Conservation (phyloP, 441 rosid genomes). For the Populus hybrid region DNA sequence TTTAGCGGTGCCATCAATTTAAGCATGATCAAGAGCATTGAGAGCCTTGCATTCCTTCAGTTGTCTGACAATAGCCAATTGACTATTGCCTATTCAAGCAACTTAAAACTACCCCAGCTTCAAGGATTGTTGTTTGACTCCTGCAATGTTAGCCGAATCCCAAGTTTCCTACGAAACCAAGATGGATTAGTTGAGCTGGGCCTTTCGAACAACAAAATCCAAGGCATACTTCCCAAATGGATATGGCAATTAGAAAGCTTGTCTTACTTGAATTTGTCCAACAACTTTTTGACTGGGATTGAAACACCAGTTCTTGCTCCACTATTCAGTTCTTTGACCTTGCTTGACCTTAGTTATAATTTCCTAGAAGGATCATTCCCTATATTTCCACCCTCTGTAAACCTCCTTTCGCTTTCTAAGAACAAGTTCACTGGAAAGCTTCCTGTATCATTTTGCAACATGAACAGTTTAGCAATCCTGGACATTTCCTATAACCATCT, state of each 20-base stretch:
- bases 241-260: neutral
- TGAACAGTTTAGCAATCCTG: neutral
- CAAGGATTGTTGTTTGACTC: too few relatives aligned
- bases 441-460: neutral
- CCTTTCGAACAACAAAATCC: slow-evolving; percentile 21
- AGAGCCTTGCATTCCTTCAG: too few relatives aligned
- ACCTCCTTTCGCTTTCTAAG: neutral
- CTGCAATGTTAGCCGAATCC: too few relatives aligned
- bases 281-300: neutral
- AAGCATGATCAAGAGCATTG: too few relatives aligned
- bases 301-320: neutral
- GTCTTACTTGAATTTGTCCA: neutral
- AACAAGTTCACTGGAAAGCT: slow-evolving; percentile 8
- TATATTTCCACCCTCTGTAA: neutral
- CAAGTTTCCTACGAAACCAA: too few relatives aligned
- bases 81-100: too few relatives aligned
- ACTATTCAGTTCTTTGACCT: neutral
- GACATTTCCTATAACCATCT: slow-evolving; percentile 4
- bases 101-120: too few relatives aligned
- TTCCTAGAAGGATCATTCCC: slow-evolving; percentile 13
- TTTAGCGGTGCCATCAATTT: too few relatives aligned
- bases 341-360: neutral
- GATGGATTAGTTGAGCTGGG: slow-evolving; percentile 3
- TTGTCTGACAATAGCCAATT: too few relatives aligned
- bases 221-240: neutral